phyloP scores from a whole-genome alignment of 257 asterid species.

The Nicotiana obtusifolia region DNA sequence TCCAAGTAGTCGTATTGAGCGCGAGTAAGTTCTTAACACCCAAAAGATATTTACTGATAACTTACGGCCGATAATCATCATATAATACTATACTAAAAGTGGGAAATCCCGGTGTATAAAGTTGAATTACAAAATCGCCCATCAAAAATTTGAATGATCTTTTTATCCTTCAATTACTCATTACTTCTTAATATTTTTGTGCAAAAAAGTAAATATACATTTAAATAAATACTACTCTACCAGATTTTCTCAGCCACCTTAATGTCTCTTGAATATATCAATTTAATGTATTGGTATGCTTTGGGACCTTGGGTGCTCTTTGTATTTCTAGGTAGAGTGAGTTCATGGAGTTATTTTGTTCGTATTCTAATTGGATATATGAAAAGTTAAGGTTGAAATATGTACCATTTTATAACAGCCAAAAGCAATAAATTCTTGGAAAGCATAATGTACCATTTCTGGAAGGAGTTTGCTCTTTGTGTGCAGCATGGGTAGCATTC shows the following conservation, averaged over 20 bases:
- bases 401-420: background rate
- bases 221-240: background rate
- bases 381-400: background rate
- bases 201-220: background rate
- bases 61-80: too few species aligned
- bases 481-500: too few species aligned
- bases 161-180: background rate
- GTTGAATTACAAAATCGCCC: too few species aligned
- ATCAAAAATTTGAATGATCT: background rate
- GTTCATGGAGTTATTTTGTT: background rate
- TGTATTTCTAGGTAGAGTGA: background rate
- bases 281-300: background rate
- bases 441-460: too few species aligned
- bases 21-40: too few species aligned
- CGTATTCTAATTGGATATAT: background rate
- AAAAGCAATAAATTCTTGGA: background rate
- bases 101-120: too few species aligned
- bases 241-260: background rate
- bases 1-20: too few species aligned
- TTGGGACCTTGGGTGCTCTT: background rate
- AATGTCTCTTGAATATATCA: background rate
- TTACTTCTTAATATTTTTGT: background rate
- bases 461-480: too few species aligned
- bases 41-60: too few species aligned
- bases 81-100: too few species aligned